These are phyloP conservation scores for Sordariomycetes sp. DNA, from an alignment of 2,329 filamentous ascomycete genomes.

Conservation along the genomic window DNA sequence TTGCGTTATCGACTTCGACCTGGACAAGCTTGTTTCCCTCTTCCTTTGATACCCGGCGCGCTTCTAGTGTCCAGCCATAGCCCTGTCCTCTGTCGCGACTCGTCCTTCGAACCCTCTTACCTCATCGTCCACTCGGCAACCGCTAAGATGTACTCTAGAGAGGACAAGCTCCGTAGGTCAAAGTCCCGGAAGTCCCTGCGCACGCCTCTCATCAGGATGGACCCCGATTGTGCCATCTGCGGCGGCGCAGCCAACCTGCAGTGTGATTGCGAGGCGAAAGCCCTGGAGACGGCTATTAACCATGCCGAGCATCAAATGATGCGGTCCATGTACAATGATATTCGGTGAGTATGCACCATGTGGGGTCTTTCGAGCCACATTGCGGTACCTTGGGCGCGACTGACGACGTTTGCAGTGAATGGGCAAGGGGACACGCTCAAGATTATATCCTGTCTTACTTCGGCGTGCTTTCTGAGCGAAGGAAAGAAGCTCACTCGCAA, in stretches of 20 bases:
- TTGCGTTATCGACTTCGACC: not conserved
- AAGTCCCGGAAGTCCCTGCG: slow-evolving; percentile 8
- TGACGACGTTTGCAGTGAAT: slow-evolving; percentile 28
- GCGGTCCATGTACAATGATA: slow-evolving; percentile 47
- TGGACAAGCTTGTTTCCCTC: not conserved
- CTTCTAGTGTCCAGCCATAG: not conserved
- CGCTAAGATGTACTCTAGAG: slow-evolving; percentile 36
- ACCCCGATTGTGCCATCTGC: slow-evolving; percentile 58
- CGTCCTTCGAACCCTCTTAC: not conserved
- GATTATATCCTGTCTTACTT: slow-evolving; percentile 58
- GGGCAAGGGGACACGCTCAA: slow-evolving; percentile 52
- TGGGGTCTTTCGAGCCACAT: not conserved
- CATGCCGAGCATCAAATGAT: slow-evolving; percentile 53
- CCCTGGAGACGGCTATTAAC: slow-evolving; percentile 46
- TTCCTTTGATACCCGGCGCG: slow-evolving; percentile 4
- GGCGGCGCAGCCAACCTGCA: slow-evolving; percentile 40
- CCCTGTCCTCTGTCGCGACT: not conserved
- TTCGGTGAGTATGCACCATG: slow-evolving; percentile 33
- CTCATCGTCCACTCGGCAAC: slow-evolving; percentile 13
- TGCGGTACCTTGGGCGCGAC: not conserved
- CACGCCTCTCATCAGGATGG: slow-evolving; percentile 41
- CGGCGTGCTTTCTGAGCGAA: slow-evolving; percentile 43
- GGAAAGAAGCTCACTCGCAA: slow-evolving; percentile 40
- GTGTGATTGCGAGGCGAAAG: slow-evolving; percentile 55
- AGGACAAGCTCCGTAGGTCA: slow-evolving; percentile 12